A percentile compares a stretch with the other conserved stretches of the same genome.
These are phyloP conservation scores for Mortierella alpina DNA, from an alignment of 192 early-diverging fungal genomes.

Conservation along the genomic window DNA sequence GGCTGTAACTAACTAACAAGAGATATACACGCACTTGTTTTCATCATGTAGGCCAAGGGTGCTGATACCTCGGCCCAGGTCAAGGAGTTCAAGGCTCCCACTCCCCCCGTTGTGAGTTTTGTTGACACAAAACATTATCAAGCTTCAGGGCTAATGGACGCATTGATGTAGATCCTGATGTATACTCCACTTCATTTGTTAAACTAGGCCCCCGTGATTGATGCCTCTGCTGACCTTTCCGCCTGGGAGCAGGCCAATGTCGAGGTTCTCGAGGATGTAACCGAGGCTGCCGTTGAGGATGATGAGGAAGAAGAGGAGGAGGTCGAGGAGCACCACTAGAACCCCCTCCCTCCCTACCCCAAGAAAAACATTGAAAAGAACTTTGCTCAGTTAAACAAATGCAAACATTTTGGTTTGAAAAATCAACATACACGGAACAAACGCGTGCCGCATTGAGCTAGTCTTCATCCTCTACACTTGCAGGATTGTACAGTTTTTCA, in stretches of 20 bases:
- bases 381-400: neutral
- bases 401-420: neutral
- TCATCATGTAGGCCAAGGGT: conserved; percentile 29
- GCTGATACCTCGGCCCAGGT: conserved; percentile 32
- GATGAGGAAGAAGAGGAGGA: conserved; percentile 42
- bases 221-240: conserved; percentile 32
- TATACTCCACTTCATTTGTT: neutral
- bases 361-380: neutral
- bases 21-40: neutral
- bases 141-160: neutral
- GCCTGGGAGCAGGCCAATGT: conserved; percentile 44
- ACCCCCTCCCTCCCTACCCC: neutral
- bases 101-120: conserved; percentile 26
- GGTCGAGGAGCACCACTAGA: conserved; percentile 44
- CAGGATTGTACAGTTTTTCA: too few relatives aligned
- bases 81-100: conserved; percentile 38
- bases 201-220: conserved; percentile 18
- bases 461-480: too few relatives aligned
- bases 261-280: conserved; percentile 25
- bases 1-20: neutral
- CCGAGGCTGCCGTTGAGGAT: conserved; percentile 22
- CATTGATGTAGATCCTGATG: neutral
- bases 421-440: too few relatives aligned
- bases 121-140: neutral
- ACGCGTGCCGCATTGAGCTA: too few relatives aligned